Evolutionary conservation across 495 filamentous ascomycete species (phyloP), one percentile per base, ranked within the genome.

Genomic region (Xanthoparmelia taractica): DNA sequence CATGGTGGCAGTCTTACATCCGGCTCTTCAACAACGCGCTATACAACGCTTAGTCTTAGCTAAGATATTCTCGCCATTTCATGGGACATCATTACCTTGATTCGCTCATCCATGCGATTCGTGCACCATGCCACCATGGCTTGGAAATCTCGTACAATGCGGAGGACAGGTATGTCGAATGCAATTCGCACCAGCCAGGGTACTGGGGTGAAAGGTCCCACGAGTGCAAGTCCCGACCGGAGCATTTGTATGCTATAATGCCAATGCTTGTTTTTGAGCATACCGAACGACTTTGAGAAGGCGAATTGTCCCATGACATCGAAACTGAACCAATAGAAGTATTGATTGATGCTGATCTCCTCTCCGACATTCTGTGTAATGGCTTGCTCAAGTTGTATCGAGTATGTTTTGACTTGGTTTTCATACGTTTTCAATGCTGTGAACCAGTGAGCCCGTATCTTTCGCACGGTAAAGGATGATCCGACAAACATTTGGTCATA

Each of bases 261-360:
- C 68, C 83, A 84, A 55, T 80, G 77, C 10, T 74, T 78, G n/a
- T 71, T 73, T 56, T 84, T 80, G 34, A 91, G 72, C 81, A 89
- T 89, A 48, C 83, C 78, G 73, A 89, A 89, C 25, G 84, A 78
- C 70, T 89, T 88, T 20, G 84, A 85, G 67, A 90, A 91, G 62
- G 79, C 80, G 12, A 91, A 67, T 41, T 89, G 84, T 5, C 87
- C 87, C 72, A 91, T 83, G 27, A 89, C 83, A 66, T 92, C 88
- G 76, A 88, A 90, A 55, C 82, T 33, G 60, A 75, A 79, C 58
- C 70, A 78, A 34, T 71, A 74, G 57, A 82, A 75, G 76, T 75
- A 79, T 12, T 71, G 55, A 0, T 73, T 71, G 18, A 77, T 67
- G 58, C 78, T 68, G 27, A 81, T 58, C 12, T 73, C 61, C 58